Base-by-base conservation (phyloP, 805 yeast species). In the Candida loeiensis region DNA sequence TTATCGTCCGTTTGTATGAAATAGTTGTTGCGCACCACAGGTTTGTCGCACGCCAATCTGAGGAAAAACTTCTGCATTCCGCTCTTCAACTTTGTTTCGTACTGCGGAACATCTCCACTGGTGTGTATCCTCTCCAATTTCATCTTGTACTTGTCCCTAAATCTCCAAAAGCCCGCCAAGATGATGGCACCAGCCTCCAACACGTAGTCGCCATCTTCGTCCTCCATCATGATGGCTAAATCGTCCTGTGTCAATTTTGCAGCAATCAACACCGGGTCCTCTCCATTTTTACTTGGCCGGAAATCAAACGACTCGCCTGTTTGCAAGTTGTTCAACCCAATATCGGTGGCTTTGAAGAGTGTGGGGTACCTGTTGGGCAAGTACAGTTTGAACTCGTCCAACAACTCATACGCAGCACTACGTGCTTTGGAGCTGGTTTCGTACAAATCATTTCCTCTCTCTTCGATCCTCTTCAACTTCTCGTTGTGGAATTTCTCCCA, bases 151-250 rank as follows among this genome's bases (percentile, higher is more conserved):
- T 82, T 82, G 51, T 82, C 87, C 39, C 61, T 69, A 30, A 82
- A 67, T 53, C 85, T 66, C 87, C 87, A 81, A 56, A 80, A 82
- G 0, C 82, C 87, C 3, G 88, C 82, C 34, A 81, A 65, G 51
- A 78, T 63, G 36, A 81, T 77, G 4, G 82, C 76, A 2, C 85
- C 88, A 20, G 76, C 80, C 49, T 73, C 74, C 40, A 81, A 63
- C 24, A 62, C 61, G 52, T 79, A 80, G 38, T 75, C 71, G 6
- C 85, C 86, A 27, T 78, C 69, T 16, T 66, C 69, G 36, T 69
- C 64, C 50, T 82, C 87, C 37, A 79, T 59, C 83, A 81, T 76
- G 16, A 82, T 66, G 4, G 86, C 87, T 37, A 80, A 58, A 54
- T 81, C 87, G 56, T 81, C 87, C 56, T 81, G 87, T 11, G 74